phyloP scores from a whole-genome alignment of 768 basidiomycete species.

The Symmetrospora coprosmae region DNA sequence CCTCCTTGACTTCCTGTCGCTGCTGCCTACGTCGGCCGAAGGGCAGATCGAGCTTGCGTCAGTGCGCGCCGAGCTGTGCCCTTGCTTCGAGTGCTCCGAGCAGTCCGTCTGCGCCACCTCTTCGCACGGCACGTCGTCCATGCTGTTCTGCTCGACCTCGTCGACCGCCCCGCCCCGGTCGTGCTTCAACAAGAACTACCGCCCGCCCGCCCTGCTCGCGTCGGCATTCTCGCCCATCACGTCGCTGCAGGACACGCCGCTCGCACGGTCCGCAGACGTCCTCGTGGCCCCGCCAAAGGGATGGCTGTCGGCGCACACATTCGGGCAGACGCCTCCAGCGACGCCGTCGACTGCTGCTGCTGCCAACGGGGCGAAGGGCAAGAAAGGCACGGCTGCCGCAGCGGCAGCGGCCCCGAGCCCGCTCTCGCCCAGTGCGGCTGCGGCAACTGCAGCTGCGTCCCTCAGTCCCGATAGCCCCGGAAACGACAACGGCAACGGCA shows the following conservation, averaged over 20 bases:
- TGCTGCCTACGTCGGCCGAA: constrained; percentile 10
- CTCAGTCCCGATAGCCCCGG: no score
- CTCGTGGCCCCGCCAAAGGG: constrained; percentile 11
- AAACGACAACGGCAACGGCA: not conserved
- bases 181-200: constrained; percentile 13
- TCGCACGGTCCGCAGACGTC: not conserved
- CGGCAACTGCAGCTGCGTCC: not conserved
- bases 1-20: constrained; percentile 8
- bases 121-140: no score
- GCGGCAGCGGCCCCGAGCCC: not conserved
- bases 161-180: constrained; percentile 1
- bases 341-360: not conserved
- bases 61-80: constrained; percentile 3
- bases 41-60: constrained; percentile 7
- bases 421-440: not conserved
- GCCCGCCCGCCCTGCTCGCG: not conserved
- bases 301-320: constrained; percentile 5
- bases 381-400: not conserved
- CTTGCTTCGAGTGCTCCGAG: constrained; percentile 16
- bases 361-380: not conserved
- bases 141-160: constrained; percentile 3
- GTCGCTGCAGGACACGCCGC: not conserved
- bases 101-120: no score
- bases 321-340: not conserved
- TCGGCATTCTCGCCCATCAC: not conserved